Evolutionary conservation across 176 grass and related monocot genomes (phyloP), one percentile per base, ranked within the genome.

Genomic region (Poa annua): DNA sequence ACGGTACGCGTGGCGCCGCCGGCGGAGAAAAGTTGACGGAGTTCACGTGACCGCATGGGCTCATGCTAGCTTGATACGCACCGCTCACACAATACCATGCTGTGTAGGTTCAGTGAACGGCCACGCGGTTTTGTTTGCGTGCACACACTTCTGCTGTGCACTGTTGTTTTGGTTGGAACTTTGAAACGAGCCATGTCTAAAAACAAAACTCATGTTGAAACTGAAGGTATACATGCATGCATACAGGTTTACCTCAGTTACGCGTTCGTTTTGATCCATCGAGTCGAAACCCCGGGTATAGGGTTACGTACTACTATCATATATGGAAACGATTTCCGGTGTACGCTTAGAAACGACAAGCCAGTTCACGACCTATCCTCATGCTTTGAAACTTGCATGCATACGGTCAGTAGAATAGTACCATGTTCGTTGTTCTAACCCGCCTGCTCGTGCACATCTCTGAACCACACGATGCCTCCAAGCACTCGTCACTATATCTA

Each of bases 41-140:
- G 38, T 65, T 82, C 86, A 84, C 80, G 67, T 88, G 81, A 67
- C 33, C 17, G 67, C 80, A 70, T 75, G 80, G 38, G 38, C 38
- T 38, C 16, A 17, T 66, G 63, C 7, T 54, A 54, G 19, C 52
- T 20, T 20, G 17, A 54, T n/a, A 20, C 9, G 41, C 1, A 44
- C 8, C 6, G 42, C 42, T 44, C 42, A 11, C 42, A 1, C 42
- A 44, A 44, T 11, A 44, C 10, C 42, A 44, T 44, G 42, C 2
- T 44, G 17, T 0, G 50, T 57, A 15, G 67, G 47, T 51, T 56
- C 6, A 45, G 20, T 20, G 66, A 60, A 39, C 54, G 47, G 35
- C 73, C 56, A 32, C 76, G 69, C 76, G 69, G 61, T 51, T 70
- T 88, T 63, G 77, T 70, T 74, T 85, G 39, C 13, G 60, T 69